Conservation (phyloP, 805 yeast genomes). For the Candida pseudofarinosa region DNA sequence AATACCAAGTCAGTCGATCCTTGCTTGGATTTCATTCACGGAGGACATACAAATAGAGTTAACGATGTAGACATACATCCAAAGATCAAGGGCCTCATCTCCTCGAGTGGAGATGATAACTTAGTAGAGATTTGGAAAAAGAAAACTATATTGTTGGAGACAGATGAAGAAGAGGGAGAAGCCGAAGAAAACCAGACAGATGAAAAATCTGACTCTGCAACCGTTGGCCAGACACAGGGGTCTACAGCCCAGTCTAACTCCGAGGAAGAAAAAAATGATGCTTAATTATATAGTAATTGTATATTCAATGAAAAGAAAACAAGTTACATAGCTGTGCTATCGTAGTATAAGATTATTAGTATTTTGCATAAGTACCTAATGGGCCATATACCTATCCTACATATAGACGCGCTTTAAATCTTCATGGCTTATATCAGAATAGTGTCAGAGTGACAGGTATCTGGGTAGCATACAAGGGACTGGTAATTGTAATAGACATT, state of each 20-base stretch:
- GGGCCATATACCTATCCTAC: too few relatives aligned
- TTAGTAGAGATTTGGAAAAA: slow-evolving; percentile 76
- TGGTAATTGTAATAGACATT: too few relatives aligned
- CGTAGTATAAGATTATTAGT: too few relatives aligned
- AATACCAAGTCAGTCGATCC: slow-evolving; percentile 58
- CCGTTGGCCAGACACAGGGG: not conserved
- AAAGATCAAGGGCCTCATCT: slow-evolving; percentile 49
- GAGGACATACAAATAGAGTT: slow-evolving; percentile 75
- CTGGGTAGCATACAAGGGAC: too few relatives aligned
- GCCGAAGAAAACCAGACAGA: slow-evolving; percentile 10
- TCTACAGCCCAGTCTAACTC: not conserved
- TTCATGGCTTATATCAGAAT: too few relatives aligned
- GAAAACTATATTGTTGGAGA: slow-evolving; percentile 42
- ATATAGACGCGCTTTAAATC: too few relatives aligned
- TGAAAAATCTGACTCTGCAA: slow-evolving; percentile 1
- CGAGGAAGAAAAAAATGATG: not conserved
- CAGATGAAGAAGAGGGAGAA: slow-evolving; percentile 28
- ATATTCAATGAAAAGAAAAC: not conserved
- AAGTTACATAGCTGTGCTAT: too few relatives aligned
- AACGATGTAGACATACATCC: slow-evolving; percentile 70
- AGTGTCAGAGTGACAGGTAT: too few relatives aligned
- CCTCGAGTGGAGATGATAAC: slow-evolving; percentile 72
- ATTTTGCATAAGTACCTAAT: too few relatives aligned
- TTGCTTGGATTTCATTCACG: slow-evolving; percentile 73
- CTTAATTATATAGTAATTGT: not conserved